A percentile compares a stretch with the other conserved stretches of the same genome.
These are phyloP conservation scores for Dipodascopsis tothii DNA, from an alignment of 805 yeast genomes.

Conservation along the genomic window DNA sequence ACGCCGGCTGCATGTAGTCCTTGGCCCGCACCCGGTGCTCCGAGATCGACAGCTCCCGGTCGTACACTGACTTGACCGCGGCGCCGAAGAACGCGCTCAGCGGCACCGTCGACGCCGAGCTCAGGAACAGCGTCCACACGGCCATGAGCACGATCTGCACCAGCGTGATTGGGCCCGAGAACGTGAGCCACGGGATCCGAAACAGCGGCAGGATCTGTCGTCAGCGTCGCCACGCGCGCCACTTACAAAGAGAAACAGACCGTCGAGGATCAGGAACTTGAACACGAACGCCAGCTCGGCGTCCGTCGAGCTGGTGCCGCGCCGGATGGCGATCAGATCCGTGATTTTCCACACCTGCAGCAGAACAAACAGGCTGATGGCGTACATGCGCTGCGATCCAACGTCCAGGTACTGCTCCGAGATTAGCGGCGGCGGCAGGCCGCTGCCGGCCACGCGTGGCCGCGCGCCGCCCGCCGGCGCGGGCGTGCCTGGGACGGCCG, in stretches of 20 bases:
- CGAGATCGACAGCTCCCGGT: slow-evolving; percentile 31
- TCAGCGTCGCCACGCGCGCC: background rate
- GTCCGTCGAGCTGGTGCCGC: slow-evolving; percentile 37
- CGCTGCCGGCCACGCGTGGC: background rate
- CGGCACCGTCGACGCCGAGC: slow-evolving; percentile 18
- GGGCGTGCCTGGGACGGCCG: background rate
- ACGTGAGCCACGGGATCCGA: slow-evolving; percentile 66
- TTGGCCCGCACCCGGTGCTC: slow-evolving; percentile 30
- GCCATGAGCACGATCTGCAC: slow-evolving; percentile 43
- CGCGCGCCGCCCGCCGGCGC: background rate
- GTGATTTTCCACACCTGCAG: slow-evolving; percentile 84
- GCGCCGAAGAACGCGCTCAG: slow-evolving; percentile 21
- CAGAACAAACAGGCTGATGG: slow-evolving; percentile 56
- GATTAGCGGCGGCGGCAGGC: slow-evolving; percentile 35
- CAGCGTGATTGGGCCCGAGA: slow-evolving; percentile 50
- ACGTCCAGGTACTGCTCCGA: slow-evolving; percentile 61
- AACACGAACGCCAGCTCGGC: slow-evolving; percentile 53
- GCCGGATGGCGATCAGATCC: slow-evolving; percentile 55
- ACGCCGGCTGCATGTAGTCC: slow-evolving; percentile 33
- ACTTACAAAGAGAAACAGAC: slow-evolving; percentile 49
- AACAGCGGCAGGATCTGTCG: slow-evolving; percentile 51
- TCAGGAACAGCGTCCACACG: slow-evolving; percentile 45
- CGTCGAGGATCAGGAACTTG: slow-evolving; percentile 69
- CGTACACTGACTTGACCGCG: slow-evolving; percentile 25
- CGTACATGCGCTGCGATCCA: slow-evolving; percentile 66